These are phyloP conservation scores for Mucor piriformis DNA, from an alignment of 371 early-diverging fungal genomes.

Conservation along the genomic window DNA sequence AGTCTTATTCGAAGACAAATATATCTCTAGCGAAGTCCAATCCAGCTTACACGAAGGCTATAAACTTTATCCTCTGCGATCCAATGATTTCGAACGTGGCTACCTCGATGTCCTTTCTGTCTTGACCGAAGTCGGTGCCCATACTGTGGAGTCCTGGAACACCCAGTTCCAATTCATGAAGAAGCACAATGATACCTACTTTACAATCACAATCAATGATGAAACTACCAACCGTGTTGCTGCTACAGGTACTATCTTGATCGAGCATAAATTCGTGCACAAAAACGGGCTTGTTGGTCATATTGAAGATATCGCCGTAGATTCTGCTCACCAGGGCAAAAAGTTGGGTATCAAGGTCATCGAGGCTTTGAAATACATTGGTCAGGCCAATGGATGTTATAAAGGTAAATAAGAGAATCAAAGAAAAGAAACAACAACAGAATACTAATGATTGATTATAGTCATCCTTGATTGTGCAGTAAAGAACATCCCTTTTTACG, in stretches of 20 bases:
- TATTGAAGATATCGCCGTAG: constrained; percentile 95
- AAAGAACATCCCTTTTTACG: constrained; percentile 57
- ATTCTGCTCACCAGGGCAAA: constrained; percentile 88
- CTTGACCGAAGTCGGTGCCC: constrained; percentile 78
- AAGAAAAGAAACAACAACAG: no score
- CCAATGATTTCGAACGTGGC: constrained; percentile 83
- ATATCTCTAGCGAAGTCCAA: constrained; percentile 78
- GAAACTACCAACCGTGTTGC: constrained; percentile 68
- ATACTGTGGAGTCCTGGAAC: constrained; percentile 68
- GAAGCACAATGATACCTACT: constrained; percentile 78
- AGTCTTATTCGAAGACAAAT: constrained; percentile 72
- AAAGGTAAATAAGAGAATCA: constrained; percentile 18
- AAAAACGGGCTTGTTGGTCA: constrained; percentile 83
- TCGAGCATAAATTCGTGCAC: constrained; percentile 96
- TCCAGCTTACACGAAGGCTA: constrained; percentile 78
- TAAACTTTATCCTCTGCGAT: constrained; percentile 78
- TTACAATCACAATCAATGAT: constrained; percentile 85
- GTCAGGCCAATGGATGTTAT: constrained; percentile 73
- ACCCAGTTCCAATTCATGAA: constrained; percentile 74
- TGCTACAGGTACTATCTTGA: constrained; percentile 91
- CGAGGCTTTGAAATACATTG: constrained; percentile 73
- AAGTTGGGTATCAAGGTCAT: constrained; percentile 78
- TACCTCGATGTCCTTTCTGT: constrained; percentile 71
- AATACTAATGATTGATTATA: no score
- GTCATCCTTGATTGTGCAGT: constrained; percentile 54